Percentiles rank a stretch among this genome's conserved stretches.
Conservation (phyloP, 176 grass and related monocot species). For the Metroxylon sagu region DNA sequence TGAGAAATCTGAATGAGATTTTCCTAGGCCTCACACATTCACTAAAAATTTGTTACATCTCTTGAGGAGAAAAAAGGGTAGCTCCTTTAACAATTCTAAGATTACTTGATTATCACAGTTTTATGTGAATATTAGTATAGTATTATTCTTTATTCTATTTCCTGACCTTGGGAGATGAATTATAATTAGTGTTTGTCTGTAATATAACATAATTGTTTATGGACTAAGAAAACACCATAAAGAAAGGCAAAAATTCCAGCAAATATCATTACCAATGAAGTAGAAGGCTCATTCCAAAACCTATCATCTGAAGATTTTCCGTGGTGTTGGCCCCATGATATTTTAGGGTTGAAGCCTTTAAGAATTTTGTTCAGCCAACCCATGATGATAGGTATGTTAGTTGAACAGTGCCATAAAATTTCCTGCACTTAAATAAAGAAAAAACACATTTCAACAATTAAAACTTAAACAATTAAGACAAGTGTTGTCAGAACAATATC, state of each 20-base stretch:
- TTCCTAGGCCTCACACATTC: too few relatives aligned
- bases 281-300: conserved; percentile 22
- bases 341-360: conserved; percentile 57
- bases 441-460: conserved; percentile 4
- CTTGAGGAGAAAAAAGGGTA: too few relatives aligned
- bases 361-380: conserved; percentile 72
- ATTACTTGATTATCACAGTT: too few relatives aligned
- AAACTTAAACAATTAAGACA: too few relatives aligned
- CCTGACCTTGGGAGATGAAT: too few relatives aligned
- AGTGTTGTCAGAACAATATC: too few relatives aligned
- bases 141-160: too few relatives aligned
- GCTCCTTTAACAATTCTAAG: too few relatives aligned
- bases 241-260: neutral
- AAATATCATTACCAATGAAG: conserved; percentile 10
- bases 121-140: too few relatives aligned
- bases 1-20: too few relatives aligned
- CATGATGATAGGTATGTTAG: conserved; percentile 24
- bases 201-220: neutral
- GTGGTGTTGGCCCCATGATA: conserved; percentile 72
- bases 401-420: neutral
- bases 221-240: neutral
- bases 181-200: too few relatives aligned
- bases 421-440: neutral
- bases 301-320: conserved; percentile 34
- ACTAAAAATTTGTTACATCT: too few relatives aligned